phyloP scores from a whole-genome alignment of 2,329 filamentous ascomycete genomes.

The Chaetoscypha palmicola region DNA sequence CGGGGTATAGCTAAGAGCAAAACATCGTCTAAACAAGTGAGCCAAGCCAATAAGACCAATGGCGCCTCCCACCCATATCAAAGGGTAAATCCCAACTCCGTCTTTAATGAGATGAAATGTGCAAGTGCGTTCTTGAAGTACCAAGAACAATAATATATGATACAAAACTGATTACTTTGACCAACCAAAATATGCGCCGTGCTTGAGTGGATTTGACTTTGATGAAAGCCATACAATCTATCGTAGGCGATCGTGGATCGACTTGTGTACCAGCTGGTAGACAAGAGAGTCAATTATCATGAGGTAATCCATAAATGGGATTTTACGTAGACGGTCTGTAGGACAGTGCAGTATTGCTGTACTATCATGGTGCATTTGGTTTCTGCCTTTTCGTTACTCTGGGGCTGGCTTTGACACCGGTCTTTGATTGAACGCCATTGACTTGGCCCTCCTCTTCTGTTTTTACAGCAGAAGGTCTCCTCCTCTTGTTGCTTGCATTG shows the following conservation, averaged over 20 bases:
- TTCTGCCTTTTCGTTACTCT: slow-evolving; percentile 35
- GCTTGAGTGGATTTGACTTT: too few relatives aligned
- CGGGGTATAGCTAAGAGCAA: background rate
- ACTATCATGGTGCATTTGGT: slow-evolving; percentile 7
- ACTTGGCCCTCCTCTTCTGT: slow-evolving; percentile 29
- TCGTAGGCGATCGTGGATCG: too few relatives aligned
- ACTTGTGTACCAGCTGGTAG: too few relatives aligned
- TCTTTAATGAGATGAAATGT: background rate
- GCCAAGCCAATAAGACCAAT: background rate
- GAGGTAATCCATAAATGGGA: too few relatives aligned
- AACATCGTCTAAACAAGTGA: background rate
- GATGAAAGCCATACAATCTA: too few relatives aligned
- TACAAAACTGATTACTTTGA: background rate
- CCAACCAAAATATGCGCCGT: too few relatives aligned
- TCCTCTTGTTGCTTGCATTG: slow-evolving; percentile 34
- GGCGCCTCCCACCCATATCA: background rate
- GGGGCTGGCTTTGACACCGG: slow-evolving; percentile 35
- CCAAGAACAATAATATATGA: background rate
- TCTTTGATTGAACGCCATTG: slow-evolving; percentile 27
- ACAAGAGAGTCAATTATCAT: too few relatives aligned
- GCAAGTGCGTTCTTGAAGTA: too few relatives aligned
- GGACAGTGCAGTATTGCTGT: too few relatives aligned
- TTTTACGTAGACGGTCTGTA: too few relatives aligned
- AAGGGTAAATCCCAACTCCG: background rate
- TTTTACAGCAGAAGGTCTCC: slow-evolving; percentile 35